Percentiles rank a stretch among this genome's conserved stretches.
These are phyloP conservation scores for Apiospora aurea DNA, from an alignment of 2,329 filamentous ascomycete genomes.

Conservation along the genomic window DNA sequence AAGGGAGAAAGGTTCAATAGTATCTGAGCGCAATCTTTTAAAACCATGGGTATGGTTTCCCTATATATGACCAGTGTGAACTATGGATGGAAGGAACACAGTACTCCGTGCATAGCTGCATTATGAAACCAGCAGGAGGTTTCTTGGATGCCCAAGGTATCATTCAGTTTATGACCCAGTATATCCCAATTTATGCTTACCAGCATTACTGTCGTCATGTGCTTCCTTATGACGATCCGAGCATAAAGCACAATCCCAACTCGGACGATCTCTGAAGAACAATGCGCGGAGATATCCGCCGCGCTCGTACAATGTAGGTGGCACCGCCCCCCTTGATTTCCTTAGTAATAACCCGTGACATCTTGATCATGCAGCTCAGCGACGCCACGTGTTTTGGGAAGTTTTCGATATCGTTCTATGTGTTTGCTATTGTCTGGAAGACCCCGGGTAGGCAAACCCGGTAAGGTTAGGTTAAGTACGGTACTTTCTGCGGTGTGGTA, in stretches of 20 bases:
- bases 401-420: not conserved
- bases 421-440: not conserved
- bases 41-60: not conserved
- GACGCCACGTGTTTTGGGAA: slow-evolving; percentile 1
- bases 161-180: not conserved
- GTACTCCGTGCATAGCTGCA: not conserved
- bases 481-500: not conserved
- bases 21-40: not conserved
- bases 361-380: slow-evolving; percentile 17
- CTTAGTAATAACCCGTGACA: slow-evolving; percentile 14
- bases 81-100: not conserved
- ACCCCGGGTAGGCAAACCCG: not conserved
- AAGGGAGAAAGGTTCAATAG: not conserved
- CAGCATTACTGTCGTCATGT: not conserved
- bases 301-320: not conserved
- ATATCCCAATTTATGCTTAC: not conserved
- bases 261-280: not conserved
- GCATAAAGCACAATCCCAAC: not conserved
- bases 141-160: not conserved
- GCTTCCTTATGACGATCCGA: not conserved
- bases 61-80: not conserved
- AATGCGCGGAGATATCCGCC: not conserved
- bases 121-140: not conserved
- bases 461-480: too few species aligned
- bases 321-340: slow-evolving; percentile 1